These are phyloP conservation scores for Salix arbutifolia DNA, from an alignment of 345 rosid genomes.

Conservation along the genomic window DNA sequence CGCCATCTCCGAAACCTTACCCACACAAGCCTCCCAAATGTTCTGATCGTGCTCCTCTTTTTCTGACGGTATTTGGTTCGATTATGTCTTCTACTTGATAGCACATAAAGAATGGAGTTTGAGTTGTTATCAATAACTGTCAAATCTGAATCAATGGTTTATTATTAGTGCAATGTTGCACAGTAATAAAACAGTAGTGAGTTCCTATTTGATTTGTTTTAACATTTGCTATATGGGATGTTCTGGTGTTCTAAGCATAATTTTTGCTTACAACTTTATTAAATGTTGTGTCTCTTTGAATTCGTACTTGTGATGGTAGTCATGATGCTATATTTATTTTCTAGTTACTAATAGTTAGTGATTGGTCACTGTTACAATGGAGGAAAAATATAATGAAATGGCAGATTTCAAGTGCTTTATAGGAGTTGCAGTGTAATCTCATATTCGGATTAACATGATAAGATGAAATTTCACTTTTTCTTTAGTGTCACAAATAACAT, in stretches of 20 bases:
- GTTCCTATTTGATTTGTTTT: background rate
- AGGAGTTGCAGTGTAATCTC: background rate
- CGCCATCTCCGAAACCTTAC: conserved; percentile 80
- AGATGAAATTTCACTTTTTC: background rate
- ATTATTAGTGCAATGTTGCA: background rate
- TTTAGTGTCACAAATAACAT: background rate
- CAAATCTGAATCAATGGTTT: background rate
- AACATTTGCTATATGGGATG: background rate
- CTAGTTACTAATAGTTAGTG: background rate
- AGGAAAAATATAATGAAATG: background rate
- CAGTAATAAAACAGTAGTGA: background rate
- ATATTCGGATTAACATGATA: background rate
- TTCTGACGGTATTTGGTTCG: conserved; percentile 58
- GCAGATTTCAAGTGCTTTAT: background rate
- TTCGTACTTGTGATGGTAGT: background rate
- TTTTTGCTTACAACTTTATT: background rate
- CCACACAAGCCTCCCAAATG: conserved; percentile 88
- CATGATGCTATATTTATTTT: background rate
- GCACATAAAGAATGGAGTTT: background rate
- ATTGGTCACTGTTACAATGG: background rate
- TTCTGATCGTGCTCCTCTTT: conserved; percentile 84
- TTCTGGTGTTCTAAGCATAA: background rate
- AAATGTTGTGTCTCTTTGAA: background rate
- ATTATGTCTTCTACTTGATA: background rate
- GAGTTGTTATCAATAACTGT: background rate